phyloP scores from a whole-genome alignment of 805 yeast genomes.

The Candida maltosa region DNA sequence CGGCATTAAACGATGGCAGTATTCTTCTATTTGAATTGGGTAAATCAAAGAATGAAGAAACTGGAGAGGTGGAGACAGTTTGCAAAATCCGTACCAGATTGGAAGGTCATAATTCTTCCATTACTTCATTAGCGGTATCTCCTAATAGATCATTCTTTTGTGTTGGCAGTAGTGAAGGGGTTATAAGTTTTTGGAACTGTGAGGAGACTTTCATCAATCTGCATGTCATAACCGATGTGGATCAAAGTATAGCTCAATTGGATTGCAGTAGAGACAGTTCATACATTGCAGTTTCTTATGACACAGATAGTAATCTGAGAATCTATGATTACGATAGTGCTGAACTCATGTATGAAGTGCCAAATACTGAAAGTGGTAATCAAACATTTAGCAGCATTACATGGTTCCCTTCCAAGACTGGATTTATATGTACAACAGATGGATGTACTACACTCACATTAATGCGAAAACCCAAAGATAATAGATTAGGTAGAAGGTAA shows the following conservation, averaged over 20 bases:
- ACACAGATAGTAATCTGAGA: constrained; percentile 35
- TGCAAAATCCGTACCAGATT: constrained; percentile 16
- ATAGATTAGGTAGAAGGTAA: constrained; percentile 1
- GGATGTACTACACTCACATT: constrained; percentile 25
- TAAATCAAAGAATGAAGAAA: constrained; percentile 7
- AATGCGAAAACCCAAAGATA: constrained; percentile 11
- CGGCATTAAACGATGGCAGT: constrained; percentile 49
- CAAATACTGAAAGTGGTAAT: constrained; percentile 26
- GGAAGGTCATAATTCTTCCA: constrained; percentile 48
- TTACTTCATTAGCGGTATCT: constrained; percentile 46
- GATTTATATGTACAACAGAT: constrained; percentile 28
- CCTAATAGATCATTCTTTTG: constrained; percentile 50
- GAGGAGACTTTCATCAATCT: constrained; percentile 32
- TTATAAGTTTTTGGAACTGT: constrained; percentile 47
- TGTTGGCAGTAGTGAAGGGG: constrained; percentile 58
- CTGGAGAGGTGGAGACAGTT: constrained; percentile 1
- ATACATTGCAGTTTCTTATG: constrained; percentile 43
- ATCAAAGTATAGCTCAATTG: constrained; percentile 40
- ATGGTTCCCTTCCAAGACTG: constrained; percentile 35
- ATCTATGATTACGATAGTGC: constrained; percentile 33
- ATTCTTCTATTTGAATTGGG: constrained; percentile 22
- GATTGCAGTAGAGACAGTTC: constrained; percentile 45
- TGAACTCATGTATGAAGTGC: constrained; percentile 27
- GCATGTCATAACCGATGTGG: constrained; percentile 36
- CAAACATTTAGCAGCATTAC: constrained; percentile 21